Evolutionary conservation across 495 filamentous ascomycete genomes (phyloP).

Genomic region (Sabuloglossum arenarium): DNA sequence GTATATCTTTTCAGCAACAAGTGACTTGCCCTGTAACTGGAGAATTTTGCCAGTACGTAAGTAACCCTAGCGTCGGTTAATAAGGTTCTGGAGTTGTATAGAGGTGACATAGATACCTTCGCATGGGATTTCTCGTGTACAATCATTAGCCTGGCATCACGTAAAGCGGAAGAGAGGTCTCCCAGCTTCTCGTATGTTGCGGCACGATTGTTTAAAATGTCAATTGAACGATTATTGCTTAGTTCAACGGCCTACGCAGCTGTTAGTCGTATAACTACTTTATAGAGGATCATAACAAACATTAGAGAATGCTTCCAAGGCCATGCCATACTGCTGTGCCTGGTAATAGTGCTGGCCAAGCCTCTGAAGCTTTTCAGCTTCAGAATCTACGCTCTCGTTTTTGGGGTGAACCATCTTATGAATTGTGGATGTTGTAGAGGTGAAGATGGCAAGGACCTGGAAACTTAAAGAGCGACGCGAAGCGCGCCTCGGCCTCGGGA

Average conservation of each 20-base stretch:
- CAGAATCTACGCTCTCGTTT: not conserved
- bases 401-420: not conserved
- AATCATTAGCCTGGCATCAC: slow-evolving; percentile 40
- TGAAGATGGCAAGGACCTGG: not conserved
- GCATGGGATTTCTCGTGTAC: slow-evolving; percentile 25
- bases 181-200: slow-evolving; percentile 37
- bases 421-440: not conserved
- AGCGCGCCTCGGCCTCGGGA: not conserved
- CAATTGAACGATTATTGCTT: not conserved
- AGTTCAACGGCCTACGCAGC: slow-evolving; percentile 1
- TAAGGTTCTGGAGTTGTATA: not conserved
- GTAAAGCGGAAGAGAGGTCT: slow-evolving; percentile 29
- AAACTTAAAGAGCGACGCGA: not conserved
- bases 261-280: not conserved
- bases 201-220: slow-evolving; percentile 37
- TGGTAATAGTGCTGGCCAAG: not conserved
- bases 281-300: not conserved
- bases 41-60: slow-evolving; percentile 42
- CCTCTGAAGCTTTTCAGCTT: not conserved
- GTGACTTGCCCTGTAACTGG: slow-evolving; percentile 28
- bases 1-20: slow-evolving; percentile 37
- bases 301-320: slow-evolving; percentile 2
- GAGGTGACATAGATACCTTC: slow-evolving; percentile 19
- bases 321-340: not conserved
- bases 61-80: slow-evolving; percentile 28